Conservation (phyloP, 2,329 filamentous ascomycete species). For the Aspergillus pseudoviridinutans region DNA sequence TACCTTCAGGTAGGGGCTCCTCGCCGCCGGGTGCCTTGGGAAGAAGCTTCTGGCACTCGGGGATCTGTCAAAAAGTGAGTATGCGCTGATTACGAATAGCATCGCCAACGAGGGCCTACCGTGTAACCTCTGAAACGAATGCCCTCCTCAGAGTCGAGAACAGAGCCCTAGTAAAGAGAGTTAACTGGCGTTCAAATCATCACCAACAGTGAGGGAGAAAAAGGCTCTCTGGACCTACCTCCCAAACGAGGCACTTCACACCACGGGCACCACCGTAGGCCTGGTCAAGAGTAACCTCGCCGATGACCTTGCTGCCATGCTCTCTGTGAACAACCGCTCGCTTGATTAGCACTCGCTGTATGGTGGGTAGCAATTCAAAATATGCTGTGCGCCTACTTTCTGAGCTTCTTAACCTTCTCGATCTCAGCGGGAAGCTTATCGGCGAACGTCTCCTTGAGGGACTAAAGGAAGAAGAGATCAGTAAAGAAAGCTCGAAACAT, state of each 20-base stretch:
- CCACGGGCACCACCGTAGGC: slow-evolving; percentile 98
- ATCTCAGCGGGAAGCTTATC: slow-evolving; percentile 93
- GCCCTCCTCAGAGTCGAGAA: slow-evolving; percentile 97
- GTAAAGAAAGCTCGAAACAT: slow-evolving; percentile 11
- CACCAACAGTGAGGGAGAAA: not conserved
- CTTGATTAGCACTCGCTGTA: slow-evolving; percentile 15
- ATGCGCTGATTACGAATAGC: slow-evolving; percentile 4
- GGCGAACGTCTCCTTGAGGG: slow-evolving; percentile 97
- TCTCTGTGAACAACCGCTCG: slow-evolving; percentile 57
- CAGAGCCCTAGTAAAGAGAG: slow-evolving; percentile 60
- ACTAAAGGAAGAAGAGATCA: slow-evolving; percentile 53
- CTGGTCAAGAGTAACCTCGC: slow-evolving; percentile 98
- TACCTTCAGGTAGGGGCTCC: slow-evolving; percentile 93
- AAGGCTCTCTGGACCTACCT: slow-evolving; percentile 47
- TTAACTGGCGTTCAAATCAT: slow-evolving; percentile 7
- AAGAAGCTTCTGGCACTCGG: slow-evolving; percentile 95
- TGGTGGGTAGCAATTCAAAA: not conserved
- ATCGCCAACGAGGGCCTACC: slow-evolving; percentile 38
- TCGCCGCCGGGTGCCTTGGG: slow-evolving; percentile 95
- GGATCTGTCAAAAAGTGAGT: slow-evolving; percentile 57
- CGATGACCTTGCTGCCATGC: slow-evolving; percentile 89
- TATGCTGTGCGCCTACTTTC: slow-evolving; percentile 64
- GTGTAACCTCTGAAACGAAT: slow-evolving; percentile 99
- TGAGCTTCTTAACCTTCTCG: slow-evolving; percentile 98
- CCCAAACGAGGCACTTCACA: slow-evolving; percentile 98